Evolutionary conservation across 768 basidiomycete genomes (phyloP).

Genomic region (Boletellus ananiceps): DNA sequence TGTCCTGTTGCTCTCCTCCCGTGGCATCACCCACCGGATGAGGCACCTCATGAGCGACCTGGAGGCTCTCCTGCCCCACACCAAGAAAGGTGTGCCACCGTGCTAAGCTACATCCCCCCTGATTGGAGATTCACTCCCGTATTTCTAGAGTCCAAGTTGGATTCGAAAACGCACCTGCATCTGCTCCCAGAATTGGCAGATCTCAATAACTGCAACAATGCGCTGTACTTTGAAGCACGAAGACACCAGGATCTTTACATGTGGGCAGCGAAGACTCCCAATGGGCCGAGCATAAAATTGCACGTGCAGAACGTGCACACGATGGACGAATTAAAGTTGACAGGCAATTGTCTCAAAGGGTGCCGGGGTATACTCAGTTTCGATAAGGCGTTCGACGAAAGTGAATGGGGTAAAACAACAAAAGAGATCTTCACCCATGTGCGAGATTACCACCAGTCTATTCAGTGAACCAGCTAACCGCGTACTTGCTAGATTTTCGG

Average conservation of each 20-base stretch:
- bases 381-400: slow-evolving; percentile 84
- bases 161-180: slow-evolving; percentile 91
- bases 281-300: slow-evolving; percentile 95
- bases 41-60: slow-evolving; percentile 95
- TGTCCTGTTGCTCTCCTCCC: slow-evolving; percentile 85
- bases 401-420: slow-evolving; percentile 78
- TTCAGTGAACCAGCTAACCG: slow-evolving; percentile 1
- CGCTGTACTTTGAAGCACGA: slow-evolving; percentile 95
- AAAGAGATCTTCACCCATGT: slow-evolving; percentile 96
- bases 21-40: slow-evolving; percentile 95
- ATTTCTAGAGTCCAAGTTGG: slow-evolving; percentile 85
- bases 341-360: slow-evolving; percentile 96
- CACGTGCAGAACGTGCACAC: slow-evolving; percentile 99
- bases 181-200: slow-evolving; percentile 95
- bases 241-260: slow-evolving; percentile 94
- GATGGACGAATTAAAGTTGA: slow-evolving; percentile 99
- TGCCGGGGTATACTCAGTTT: slow-evolving; percentile 90
- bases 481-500: slow-evolving; percentile 72
- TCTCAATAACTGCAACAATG: slow-evolving; percentile 95
- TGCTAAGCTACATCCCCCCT: neutral
- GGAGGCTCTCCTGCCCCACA: slow-evolving; percentile 84
- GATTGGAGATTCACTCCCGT: neutral
- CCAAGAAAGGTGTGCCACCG: slow-evolving; percentile 81
- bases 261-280: slow-evolving; percentile 96
- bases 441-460: slow-evolving; percentile 27